phyloP scores from a whole-genome alignment of 1,284 basidiomycete species.

The Neolentinus lepideus region DNA sequence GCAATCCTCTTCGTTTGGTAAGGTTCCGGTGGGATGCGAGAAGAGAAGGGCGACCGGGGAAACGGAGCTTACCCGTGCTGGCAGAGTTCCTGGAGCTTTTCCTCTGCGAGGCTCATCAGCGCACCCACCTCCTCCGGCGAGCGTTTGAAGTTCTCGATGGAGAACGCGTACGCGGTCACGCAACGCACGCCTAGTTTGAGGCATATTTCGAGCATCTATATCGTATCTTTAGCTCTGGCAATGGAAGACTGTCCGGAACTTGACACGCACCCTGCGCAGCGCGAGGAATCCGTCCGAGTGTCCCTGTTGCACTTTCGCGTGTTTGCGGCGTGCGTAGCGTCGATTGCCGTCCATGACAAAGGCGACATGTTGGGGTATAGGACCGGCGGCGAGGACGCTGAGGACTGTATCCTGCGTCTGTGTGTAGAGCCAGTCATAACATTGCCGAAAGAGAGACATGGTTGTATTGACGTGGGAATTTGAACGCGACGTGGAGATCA shows the following conservation, averaged over 20 bases:
- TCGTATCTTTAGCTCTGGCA: not conserved
- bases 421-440: not conserved
- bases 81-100: constrained; percentile 79
- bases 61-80: constrained; percentile 61
- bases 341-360: constrained; percentile 99
- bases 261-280: constrained; percentile 61
- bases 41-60: constrained; percentile 3
- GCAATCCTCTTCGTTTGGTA: constrained; percentile 50
- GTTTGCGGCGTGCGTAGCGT: constrained; percentile 75
- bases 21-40: not conserved
- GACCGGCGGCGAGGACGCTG: constrained; percentile 68
- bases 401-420: constrained; percentile 43
- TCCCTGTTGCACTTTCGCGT: constrained; percentile 65
- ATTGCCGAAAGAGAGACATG: not conserved
- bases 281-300: constrained; percentile 86
- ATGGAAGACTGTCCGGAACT: not conserved
- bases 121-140: constrained; percentile 80
- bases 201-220: constrained; percentile 79
- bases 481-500: not conserved
- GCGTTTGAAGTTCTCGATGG: constrained; percentile 97
- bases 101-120: constrained; percentile 81
- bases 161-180: constrained; percentile 93
- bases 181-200: constrained; percentile 69
- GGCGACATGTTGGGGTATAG: constrained; percentile 87
- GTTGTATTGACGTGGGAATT: not conserved